Evolutionary conservation across 2,329 filamentous ascomycete species (phyloP).

Genomic region (Paramyrothecium sp.): DNA sequence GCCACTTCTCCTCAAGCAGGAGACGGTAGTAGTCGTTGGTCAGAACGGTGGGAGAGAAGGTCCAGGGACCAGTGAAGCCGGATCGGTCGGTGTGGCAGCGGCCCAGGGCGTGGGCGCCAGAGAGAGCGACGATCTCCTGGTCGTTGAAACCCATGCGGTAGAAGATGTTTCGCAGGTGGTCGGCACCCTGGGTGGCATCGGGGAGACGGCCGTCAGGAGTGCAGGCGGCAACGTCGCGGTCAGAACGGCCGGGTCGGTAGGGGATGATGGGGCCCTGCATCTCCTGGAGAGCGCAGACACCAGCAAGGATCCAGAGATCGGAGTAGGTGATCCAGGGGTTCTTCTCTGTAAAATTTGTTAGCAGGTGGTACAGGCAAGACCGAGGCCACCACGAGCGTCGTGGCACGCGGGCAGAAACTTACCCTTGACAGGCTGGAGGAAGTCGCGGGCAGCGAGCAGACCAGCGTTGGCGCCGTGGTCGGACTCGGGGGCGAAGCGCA

Average conservation of each 20-base stretch:
- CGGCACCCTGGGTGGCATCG: slow-evolving; percentile 73
- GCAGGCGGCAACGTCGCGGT: slow-evolving; percentile 79
- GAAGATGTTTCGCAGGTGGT: slow-evolving; percentile 90
- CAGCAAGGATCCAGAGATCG: slow-evolving; percentile 92
- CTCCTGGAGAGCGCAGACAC: slow-evolving; percentile 86
- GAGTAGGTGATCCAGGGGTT: slow-evolving; percentile 97
- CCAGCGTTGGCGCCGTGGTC: slow-evolving; percentile 94
- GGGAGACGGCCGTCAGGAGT: slow-evolving; percentile 88
- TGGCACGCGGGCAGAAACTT: slow-evolving; percentile 28
- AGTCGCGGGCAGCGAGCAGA: slow-evolving; percentile 81
- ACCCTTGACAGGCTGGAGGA: slow-evolving; percentile 89
- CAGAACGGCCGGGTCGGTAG: slow-evolving; percentile 81
- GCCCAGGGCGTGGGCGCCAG: slow-evolving; percentile 82
- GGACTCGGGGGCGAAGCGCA: slow-evolving; percentile 88
- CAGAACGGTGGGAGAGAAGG: slow-evolving; percentile 84
- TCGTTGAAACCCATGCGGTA: slow-evolving; percentile 97
- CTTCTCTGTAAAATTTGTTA: slow-evolving; percentile 38
- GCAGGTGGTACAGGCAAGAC: not conserved
- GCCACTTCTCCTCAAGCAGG: slow-evolving; percentile 89
- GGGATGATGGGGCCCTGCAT: slow-evolving; percentile 87
- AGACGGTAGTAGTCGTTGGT: slow-evolving; percentile 96
- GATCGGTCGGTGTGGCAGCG: slow-evolving; percentile 88
- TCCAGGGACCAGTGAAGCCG: slow-evolving; percentile 88
- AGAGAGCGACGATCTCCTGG: slow-evolving; percentile 89
- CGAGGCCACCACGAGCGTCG: too few species aligned